Percentiles rank a stretch among this genome's conserved stretches.
Evolutionary conservation across 1,284 basidiomycete species (phyloP).

Genomic region (Chiua sp.): DNA sequence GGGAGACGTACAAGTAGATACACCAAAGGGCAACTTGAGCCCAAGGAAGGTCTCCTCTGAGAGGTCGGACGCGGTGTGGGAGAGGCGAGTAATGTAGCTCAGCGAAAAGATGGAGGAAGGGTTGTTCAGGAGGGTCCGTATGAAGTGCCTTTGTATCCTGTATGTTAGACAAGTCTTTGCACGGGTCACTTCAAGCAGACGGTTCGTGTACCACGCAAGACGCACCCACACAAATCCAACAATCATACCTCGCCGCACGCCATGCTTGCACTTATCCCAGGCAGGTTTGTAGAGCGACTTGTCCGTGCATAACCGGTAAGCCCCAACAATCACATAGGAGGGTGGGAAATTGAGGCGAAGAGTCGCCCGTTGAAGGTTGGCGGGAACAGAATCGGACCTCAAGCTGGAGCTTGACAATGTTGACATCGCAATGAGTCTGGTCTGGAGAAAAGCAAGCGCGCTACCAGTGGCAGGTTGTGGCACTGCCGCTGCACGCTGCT

Average conservation of each 20-base stretch:
- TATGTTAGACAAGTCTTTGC: conserved; percentile 65
- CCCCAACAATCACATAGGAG: conserved; percentile 76
- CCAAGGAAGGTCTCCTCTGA: conserved; percentile 70
- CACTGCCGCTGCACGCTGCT: too few species aligned
- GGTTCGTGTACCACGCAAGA: conserved; percentile 1
- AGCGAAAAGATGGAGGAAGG: conserved; percentile 43
- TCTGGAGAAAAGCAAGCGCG: too few species aligned
- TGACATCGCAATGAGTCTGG: neutral
- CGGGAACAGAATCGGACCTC: conserved; percentile 41
- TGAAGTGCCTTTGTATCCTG: conserved; percentile 64
- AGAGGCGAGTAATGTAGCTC: conserved; percentile 16
- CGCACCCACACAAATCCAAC: conserved; percentile 74
- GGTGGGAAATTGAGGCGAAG: conserved; percentile 72
- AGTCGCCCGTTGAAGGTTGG: conserved; percentile 52
- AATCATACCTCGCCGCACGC: conserved; percentile 59
- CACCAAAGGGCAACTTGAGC: conserved; percentile 63
- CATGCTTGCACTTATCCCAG: conserved; percentile 80
- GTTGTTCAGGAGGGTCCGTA: conserved; percentile 65
- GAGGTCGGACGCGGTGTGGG: conserved; percentile 57
- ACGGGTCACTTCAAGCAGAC: conserved; percentile 1
- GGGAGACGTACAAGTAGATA: conserved; percentile 63
- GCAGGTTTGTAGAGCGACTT: conserved; percentile 64
- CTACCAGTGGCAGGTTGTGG: too few species aligned
- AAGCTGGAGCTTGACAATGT: neutral
- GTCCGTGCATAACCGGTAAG: conserved; percentile 75